Evolutionary conservation across 345 rosid genomes (phyloP).

Genomic region (Gynandropsis gynandra): DNA sequence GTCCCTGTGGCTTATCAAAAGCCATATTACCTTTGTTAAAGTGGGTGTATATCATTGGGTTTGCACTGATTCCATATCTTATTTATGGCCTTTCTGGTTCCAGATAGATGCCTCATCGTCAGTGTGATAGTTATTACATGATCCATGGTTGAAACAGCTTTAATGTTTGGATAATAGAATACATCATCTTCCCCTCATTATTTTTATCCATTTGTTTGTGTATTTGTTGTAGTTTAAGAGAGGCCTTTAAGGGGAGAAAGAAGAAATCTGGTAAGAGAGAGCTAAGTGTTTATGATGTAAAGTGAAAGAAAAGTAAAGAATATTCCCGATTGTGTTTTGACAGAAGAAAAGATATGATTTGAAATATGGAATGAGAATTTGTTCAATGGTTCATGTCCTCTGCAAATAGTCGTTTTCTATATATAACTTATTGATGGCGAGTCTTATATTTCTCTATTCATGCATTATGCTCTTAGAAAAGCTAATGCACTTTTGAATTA

Average conservation of each 20-base stretch:
- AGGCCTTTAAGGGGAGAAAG: not conserved
- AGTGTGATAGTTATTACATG: slow-evolving; percentile 15
- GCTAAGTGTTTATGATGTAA: not conserved
- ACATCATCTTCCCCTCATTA: not conserved
- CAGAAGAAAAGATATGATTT: slow-evolving; percentile 6
- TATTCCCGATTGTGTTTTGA: slow-evolving; percentile 13
- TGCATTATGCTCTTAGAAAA: slow-evolving; percentile 15
- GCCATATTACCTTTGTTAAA: slow-evolving; percentile 16
- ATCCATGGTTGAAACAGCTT: slow-evolving; percentile 17
- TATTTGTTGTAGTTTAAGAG: not conserved
- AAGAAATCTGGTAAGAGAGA: not conserved
- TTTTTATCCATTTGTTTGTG: slow-evolving; percentile 12
- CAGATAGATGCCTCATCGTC: slow-evolving; percentile 18
- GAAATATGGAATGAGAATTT: not conserved
- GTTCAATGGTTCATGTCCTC: slow-evolving; percentile 23
- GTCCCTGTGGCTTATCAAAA: slow-evolving; percentile 23
- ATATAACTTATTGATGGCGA: slow-evolving; percentile 20
- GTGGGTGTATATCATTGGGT: slow-evolving; percentile 16
- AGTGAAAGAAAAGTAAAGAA: slow-evolving; percentile 17
- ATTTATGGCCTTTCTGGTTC: slow-evolving; percentile 25
- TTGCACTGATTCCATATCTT: slow-evolving; percentile 27
- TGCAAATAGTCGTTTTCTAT: slow-evolving; percentile 15
- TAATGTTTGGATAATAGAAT: slow-evolving; percentile 18
- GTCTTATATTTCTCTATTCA: slow-evolving; percentile 7
- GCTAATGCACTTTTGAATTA: too few relatives aligned